Conservation (phyloP, 2,329 filamentous ascomycete species). For the Xylaria sp. region DNA sequence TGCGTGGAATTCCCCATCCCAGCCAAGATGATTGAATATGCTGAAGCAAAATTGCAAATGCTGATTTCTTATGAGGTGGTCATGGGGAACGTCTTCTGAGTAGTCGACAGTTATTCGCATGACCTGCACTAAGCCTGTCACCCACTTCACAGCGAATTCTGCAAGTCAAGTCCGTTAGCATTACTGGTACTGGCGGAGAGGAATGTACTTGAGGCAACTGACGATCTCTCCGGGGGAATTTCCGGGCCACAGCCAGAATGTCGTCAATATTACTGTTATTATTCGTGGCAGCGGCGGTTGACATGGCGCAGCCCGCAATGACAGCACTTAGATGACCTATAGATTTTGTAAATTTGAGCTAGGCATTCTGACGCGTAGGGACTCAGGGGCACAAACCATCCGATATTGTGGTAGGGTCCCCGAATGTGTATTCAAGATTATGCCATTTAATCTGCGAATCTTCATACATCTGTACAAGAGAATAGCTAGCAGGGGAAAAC, state of each 20-base stretch:
- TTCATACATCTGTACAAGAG: constrained; percentile 62
- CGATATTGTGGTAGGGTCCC: constrained; percentile 55
- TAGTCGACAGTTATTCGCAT: constrained; percentile 81
- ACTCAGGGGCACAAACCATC: constrained; percentile 50
- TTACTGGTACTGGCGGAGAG: not conserved
- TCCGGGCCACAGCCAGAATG: constrained; percentile 70
- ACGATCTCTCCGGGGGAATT: constrained; percentile 48
- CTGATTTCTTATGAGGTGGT: constrained; percentile 74
- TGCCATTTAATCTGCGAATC: constrained; percentile 66
- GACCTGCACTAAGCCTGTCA: constrained; percentile 70
- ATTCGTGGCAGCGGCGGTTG: constrained; percentile 53
- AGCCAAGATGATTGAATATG: constrained; percentile 79
- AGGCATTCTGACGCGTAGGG: not conserved
- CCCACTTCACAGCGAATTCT: constrained; percentile 67
- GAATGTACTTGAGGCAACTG: constrained; percentile 23
- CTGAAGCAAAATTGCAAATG: constrained; percentile 78
- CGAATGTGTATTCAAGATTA: constrained; percentile 55
- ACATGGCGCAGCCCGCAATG: constrained; percentile 65
- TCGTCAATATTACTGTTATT: constrained; percentile 67
- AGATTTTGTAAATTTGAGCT: constrained; percentile 29
- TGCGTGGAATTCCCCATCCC: constrained; percentile 64
- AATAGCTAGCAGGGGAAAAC: constrained; percentile 65
- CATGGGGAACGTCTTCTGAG: constrained; percentile 73
- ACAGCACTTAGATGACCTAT: constrained; percentile 61
- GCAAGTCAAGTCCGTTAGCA: constrained; percentile 3